These are phyloP conservation scores for Stagonosporopsis vannaccii DNA, from an alignment of 2,329 filamentous ascomycete genomes.

Conservation along the genomic window DNA sequence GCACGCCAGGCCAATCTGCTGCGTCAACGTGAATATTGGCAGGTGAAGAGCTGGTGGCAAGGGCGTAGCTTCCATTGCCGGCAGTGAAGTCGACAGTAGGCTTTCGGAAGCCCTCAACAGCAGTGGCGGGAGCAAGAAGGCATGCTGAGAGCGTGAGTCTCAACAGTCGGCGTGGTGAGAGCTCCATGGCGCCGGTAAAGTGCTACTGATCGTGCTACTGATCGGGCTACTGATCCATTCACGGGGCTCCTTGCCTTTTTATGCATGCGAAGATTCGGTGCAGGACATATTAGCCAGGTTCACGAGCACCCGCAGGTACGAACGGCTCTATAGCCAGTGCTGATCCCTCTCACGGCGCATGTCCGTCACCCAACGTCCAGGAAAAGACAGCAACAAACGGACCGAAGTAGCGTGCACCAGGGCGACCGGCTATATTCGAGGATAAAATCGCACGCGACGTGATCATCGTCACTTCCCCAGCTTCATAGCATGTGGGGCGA, in stretches of 20 bases:
- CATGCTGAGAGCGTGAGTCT: conserved; percentile 33
- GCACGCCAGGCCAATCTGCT: conserved; percentile 71
- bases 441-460: conserved; percentile 12
- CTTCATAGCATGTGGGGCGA: conserved; percentile 15
- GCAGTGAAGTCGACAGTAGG: conserved; percentile 57
- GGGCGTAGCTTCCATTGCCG: conserved; percentile 46
- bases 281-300: conserved; percentile 16
- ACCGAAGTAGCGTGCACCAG: conserved; percentile 11
- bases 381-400: conserved; percentile 5
- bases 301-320: background rate
- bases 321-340: conserved; percentile 13
- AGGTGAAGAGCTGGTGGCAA: conserved; percentile 40
- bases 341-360: conserved; percentile 4
- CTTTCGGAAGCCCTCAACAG: conserved; percentile 55
- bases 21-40: conserved; percentile 46
- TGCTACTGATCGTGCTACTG: conserved; percentile 6
- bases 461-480: conserved; percentile 17
- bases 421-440: conserved; percentile 16
- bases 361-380: conserved; percentile 6
- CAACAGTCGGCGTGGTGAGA: conserved; percentile 36
- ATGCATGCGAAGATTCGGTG: conserved; percentile 12
- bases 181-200: conserved; percentile 34
- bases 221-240: conserved; percentile 4
- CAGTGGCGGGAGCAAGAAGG: conserved; percentile 34
- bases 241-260: conserved; percentile 4